phyloP scores from a whole-genome alignment of 768 basidiomycete genomes.

The Rickenella mellea region DNA sequence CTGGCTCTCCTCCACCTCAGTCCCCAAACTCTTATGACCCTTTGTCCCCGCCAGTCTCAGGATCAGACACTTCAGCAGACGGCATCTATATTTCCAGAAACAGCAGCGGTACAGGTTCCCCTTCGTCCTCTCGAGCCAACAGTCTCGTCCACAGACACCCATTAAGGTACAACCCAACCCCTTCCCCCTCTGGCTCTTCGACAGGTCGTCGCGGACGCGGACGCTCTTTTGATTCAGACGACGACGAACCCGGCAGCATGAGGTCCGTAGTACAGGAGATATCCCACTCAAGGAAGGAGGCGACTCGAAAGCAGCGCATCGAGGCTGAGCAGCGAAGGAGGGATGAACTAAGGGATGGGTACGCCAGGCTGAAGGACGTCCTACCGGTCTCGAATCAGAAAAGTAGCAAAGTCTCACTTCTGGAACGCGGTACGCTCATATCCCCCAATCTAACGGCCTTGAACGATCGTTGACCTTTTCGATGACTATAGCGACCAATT shows the following conservation, averaged over 20 bases:
- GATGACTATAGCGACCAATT: slow-evolving; percentile 53
- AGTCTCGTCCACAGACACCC: slow-evolving; percentile 66
- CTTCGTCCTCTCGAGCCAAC: slow-evolving; percentile 66
- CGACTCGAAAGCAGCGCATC: slow-evolving; percentile 74
- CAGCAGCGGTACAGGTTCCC: slow-evolving; percentile 66
- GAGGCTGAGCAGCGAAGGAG: slow-evolving; percentile 86
- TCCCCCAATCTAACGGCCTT: slow-evolving; percentile 3
- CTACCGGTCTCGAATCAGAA: slow-evolving; percentile 84
- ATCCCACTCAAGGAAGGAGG: slow-evolving; percentile 74
- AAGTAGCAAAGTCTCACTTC: slow-evolving; percentile 80
- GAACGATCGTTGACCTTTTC: not conserved
- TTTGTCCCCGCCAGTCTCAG: slow-evolving; percentile 78
- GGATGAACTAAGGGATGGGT: slow-evolving; percentile 85
- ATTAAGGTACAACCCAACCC: slow-evolving; percentile 71
- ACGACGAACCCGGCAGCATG: slow-evolving; percentile 55
- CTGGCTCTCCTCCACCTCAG: slow-evolving; percentile 62
- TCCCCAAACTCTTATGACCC: slow-evolving; percentile 78
- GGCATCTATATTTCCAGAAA: slow-evolving; percentile 69
- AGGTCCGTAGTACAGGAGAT: slow-evolving; percentile 59
- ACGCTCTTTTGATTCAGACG: slow-evolving; percentile 66
- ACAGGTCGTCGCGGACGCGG: slow-evolving; percentile 55
- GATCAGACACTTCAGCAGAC: slow-evolving; percentile 84
- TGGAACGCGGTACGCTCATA: slow-evolving; percentile 65
- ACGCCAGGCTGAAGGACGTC: slow-evolving; percentile 80
- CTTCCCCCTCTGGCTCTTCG: slow-evolving; percentile 68